Base-by-base conservation (phyloP, 129 eudicot genomes). In the Arctium lappa region DNA sequence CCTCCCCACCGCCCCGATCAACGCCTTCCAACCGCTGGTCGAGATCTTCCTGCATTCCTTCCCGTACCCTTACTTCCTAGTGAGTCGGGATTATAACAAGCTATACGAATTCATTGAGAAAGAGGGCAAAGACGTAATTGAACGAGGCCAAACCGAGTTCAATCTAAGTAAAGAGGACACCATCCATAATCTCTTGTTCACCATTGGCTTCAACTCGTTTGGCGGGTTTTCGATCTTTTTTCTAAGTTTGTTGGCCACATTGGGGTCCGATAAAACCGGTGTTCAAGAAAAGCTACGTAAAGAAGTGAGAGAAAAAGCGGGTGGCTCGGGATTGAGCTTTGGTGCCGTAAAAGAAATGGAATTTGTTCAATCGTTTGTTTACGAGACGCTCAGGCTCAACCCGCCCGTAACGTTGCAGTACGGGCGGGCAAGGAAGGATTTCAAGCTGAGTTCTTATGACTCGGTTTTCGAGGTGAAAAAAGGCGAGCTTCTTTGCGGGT, bases 351-450 rank as follows among this genome's bases (percentile, higher is more conserved):
- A 86, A 27, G 76, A 89, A 81, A 89, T 91, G 96, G 78, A 73
- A 16, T 73, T 89, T 30, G 81, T 84, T 11, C 82, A 91, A 8
- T 91, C 96, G 0, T 85, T 84, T 37, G 93, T 89, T 30, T 89
- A 85, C 12, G 93, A 91, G 76, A 81, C 89, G 6, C 85, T 91
- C n/a, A 81, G 96, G 65, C 85, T 91, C 18, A 87, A 89, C 69
- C 96, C 96, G 6, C 96, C 96, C 6, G 90, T 89, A 16, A 86
- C 88, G 7, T 82, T 83, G 69, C 96, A 91, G 73, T 88, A 81
- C 69, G 96, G 89, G 11, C 79, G 77, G 72, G 96, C 93, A 5
- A 83, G 88, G n/a, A 82, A 86, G 76, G 93, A 91, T 68, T 48
- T 89, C 13, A 75, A 86, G 9, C 37, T 91, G n/a, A 69, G 82